These are phyloP conservation scores for Helianthus tuberosus DNA, from an alignment of 129 eudicot species.

Conservation along the genomic window DNA sequence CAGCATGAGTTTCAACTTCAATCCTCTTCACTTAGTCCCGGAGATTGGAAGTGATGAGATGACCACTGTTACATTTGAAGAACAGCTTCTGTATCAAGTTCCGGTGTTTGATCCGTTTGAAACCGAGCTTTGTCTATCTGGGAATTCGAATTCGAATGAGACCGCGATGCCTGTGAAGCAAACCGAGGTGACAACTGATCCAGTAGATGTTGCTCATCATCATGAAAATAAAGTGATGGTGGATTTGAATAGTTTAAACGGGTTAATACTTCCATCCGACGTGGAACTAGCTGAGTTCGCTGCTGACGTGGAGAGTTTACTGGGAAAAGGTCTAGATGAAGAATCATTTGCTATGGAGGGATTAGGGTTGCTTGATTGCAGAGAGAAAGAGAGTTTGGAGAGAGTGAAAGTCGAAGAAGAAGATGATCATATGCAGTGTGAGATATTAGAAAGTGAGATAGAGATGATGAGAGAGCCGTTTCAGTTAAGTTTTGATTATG, in stretches of 20 bases:
- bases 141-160: constrained; percentile 33
- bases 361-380: constrained; percentile 54
- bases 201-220: not conserved
- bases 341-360: constrained; percentile 64
- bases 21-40: constrained; percentile 61
- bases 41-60: constrained; percentile 59
- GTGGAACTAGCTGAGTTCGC: constrained; percentile 82
- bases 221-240: constrained; percentile 21
- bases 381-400: constrained; percentile 33
- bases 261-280: constrained; percentile 53
- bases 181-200: constrained; percentile 26
- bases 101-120: constrained; percentile 70
- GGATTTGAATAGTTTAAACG: constrained; percentile 44
- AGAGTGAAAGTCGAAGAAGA: constrained; percentile 56
- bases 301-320: constrained; percentile 74
- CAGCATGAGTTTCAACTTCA: constrained; percentile 9
- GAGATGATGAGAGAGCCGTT: constrained; percentile 61
- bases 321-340: constrained; percentile 74
- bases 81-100: constrained; percentile 69
- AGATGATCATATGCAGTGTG: not conserved
- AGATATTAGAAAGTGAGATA: not conserved
- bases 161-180: constrained; percentile 21
- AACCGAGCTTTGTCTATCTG: constrained; percentile 52
- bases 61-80: constrained; percentile 46
- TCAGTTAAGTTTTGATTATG: constrained; percentile 62